Percentiles rank a stretch among this genome's conserved stretches.
These are phyloP conservation scores for Neonothopanus nambi DNA, from an alignment of 1,284 basidiomycete genomes.

Conservation along the genomic window DNA sequence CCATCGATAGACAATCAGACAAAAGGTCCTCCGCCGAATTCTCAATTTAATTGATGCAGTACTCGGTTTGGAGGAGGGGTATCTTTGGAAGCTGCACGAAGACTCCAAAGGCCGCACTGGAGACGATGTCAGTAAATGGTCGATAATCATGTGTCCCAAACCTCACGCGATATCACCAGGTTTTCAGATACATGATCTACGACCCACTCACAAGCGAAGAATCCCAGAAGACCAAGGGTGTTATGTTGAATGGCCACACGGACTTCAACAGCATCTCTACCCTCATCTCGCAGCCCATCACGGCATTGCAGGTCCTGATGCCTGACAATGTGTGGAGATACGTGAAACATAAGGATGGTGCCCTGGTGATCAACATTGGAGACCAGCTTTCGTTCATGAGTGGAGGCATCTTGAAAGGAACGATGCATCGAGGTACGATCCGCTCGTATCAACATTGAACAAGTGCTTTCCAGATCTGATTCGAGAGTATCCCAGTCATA, in stretches of 20 bases:
- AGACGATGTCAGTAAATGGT: slow-evolving; percentile 27
- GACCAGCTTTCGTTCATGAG: slow-evolving; percentile 45
- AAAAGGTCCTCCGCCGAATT: slow-evolving; percentile 31
- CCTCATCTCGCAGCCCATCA: slow-evolving; percentile 44
- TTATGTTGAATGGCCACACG: slow-evolving; percentile 45
- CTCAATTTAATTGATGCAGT: slow-evolving; percentile 31
- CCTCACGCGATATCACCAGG: slow-evolving; percentile 21
- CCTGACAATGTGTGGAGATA: slow-evolving; percentile 48
- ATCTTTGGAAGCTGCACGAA: slow-evolving; percentile 34
- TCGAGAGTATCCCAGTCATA: slow-evolving; percentile 26
- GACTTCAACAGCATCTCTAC: slow-evolving; percentile 44
- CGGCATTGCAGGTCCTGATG: slow-evolving; percentile 49
- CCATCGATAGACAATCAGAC: slow-evolving; percentile 26
- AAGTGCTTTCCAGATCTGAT: not conserved
- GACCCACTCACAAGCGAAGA: slow-evolving; percentile 36
- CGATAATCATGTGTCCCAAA: not conserved
- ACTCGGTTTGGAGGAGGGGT: slow-evolving; percentile 33
- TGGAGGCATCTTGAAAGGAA: slow-evolving; percentile 44
- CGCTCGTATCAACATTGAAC: not conserved
- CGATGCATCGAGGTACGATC: slow-evolving; percentile 40
- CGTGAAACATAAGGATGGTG: slow-evolving; percentile 40
- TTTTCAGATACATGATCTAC: slow-evolving; percentile 50
- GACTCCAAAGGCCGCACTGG: slow-evolving; percentile 28
- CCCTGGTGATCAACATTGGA: slow-evolving; percentile 47
- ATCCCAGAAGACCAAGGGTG: slow-evolving; percentile 35